phyloP scores from a whole-genome alignment of 805 yeast species.

The Candida multigemmis region DNA sequence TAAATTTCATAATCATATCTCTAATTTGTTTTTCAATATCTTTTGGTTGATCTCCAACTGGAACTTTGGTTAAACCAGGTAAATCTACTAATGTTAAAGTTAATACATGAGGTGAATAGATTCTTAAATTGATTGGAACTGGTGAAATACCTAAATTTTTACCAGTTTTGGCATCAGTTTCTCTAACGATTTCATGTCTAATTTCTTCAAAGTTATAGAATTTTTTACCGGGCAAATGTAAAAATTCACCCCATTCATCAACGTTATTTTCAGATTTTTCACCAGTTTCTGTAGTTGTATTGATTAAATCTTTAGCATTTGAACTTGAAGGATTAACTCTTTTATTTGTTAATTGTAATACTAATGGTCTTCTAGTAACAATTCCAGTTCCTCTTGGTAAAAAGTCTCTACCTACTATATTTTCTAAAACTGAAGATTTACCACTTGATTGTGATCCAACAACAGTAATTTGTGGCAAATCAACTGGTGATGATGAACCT shows the following conservation, averaged over 20 bases:
- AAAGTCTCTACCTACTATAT: slow-evolving; percentile 86
- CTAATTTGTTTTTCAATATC: slow-evolving; percentile 93
- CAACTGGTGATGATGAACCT: slow-evolving; percentile 82
- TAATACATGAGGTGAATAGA: slow-evolving; percentile 88
- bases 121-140: slow-evolving; percentile 85
- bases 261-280: slow-evolving; percentile 58
- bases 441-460: slow-evolving; percentile 91
- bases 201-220: slow-evolving; percentile 84
- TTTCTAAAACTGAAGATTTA: slow-evolving; percentile 81
- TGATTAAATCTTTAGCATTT: slow-evolving; percentile 28
- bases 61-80: slow-evolving; percentile 97
- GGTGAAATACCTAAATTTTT: slow-evolving; percentile 83
- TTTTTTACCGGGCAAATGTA: slow-evolving; percentile 83
- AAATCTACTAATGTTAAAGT: slow-evolving; percentile 92
- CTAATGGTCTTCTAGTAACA: slow-evolving; percentile 83
- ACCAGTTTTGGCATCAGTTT: slow-evolving; percentile 79
- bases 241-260: slow-evolving; percentile 96
- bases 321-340: slow-evolving; percentile 26
- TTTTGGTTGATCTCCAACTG: slow-evolving; percentile 97
- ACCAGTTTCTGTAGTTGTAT: slow-evolving; percentile 34
- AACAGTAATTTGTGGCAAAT: slow-evolving; percentile 90
- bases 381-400: slow-evolving; percentile 90
- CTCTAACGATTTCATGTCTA: slow-evolving; percentile 82
- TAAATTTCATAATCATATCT: slow-evolving; percentile 86
- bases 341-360: slow-evolving; percentile 70